These are phyloP conservation scores for Pluteus cervinus DNA, from an alignment of 768 basidiomycete genomes.

Conservation along the genomic window DNA sequence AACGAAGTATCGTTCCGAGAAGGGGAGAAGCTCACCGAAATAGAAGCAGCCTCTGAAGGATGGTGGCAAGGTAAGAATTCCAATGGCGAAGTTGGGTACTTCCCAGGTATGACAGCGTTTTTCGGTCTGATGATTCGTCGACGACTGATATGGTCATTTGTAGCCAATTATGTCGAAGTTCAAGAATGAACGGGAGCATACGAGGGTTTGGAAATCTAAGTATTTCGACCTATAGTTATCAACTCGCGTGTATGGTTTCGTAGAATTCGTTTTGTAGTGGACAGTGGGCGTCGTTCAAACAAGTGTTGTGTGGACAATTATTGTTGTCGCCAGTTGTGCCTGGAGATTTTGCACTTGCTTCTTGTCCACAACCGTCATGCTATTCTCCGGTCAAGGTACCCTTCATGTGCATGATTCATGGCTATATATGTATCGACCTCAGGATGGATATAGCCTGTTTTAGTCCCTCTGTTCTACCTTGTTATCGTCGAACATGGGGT, in stretches of 20 bases:
- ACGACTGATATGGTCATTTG: background rate
- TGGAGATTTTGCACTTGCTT: background rate
- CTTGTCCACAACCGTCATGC: background rate
- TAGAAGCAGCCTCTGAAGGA: conserved; percentile 80
- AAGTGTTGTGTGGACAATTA: background rate
- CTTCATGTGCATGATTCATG: background rate
- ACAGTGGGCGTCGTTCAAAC: background rate
- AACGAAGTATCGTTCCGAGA: conserved; percentile 86
- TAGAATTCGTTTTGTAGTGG: background rate
- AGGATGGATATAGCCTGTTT: conserved; percentile 33
- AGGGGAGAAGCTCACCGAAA: conserved; percentile 72
- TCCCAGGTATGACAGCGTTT: conserved; percentile 72
- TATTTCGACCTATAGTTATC: conserved; percentile 1
- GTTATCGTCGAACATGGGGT: conserved; percentile 29
- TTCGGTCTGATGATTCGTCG: background rate
- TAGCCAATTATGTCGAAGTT: conserved; percentile 34
- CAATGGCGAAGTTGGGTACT: conserved; percentile 57
- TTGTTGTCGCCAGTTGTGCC: background rate
- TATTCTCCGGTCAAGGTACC: background rate
- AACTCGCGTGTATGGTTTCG: background rate
- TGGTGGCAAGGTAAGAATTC: conserved; percentile 77
- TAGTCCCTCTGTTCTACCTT: conserved; percentile 26
- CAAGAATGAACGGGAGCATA: conserved; percentile 17
- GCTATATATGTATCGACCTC: background rate
- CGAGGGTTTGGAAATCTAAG: conserved; percentile 3